These are phyloP conservation scores for Pyrenophora teres DNA, from an alignment of 2,329 filamentous ascomycete genomes.

Conservation along the genomic window DNA sequence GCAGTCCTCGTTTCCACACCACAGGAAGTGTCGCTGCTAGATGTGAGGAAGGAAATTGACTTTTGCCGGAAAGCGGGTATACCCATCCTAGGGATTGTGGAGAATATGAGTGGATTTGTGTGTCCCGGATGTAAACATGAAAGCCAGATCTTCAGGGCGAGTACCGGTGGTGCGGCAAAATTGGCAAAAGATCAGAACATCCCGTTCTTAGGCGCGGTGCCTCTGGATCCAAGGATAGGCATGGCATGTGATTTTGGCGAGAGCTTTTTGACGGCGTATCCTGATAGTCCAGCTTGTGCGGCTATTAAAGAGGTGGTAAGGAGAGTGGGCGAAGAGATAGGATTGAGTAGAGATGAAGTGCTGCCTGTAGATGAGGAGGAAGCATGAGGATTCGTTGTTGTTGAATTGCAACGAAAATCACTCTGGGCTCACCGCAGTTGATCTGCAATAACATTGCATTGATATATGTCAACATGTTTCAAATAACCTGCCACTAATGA, in stretches of 20 bases:
- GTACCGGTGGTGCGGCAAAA: conserved; percentile 81
- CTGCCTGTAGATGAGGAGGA: conserved; percentile 29
- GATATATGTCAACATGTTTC: neutral
- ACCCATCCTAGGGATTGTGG: conserved; percentile 82
- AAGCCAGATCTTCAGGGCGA: conserved; percentile 84
- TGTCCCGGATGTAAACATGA: conserved; percentile 86
- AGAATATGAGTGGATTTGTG: conserved; percentile 98
- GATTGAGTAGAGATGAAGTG: conserved; percentile 36
- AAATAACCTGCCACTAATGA: no score
- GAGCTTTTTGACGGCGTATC: conserved; percentile 93
- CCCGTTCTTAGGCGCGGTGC: conserved; percentile 86
- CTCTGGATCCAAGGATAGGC: conserved; percentile 88
- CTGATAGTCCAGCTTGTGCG: conserved; percentile 86
- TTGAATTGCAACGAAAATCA: neutral
- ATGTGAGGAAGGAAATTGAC: conserved; percentile 96
- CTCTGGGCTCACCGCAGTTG: neutral
- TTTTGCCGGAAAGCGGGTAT: conserved; percentile 97
- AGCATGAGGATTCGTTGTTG: neutral
- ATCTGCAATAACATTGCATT: neutral
- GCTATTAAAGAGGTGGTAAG: conserved; percentile 82
- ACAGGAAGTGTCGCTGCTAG: conserved; percentile 88
- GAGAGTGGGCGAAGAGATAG: conserved; percentile 61
- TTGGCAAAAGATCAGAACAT: conserved; percentile 86
- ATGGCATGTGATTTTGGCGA: conserved; percentile 98
- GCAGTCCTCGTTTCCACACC: conserved; percentile 93